These are phyloP conservation scores for Lecanicillium sp. DNA, from an alignment of 2,329 filamentous ascomycete genomes.

Conservation along the genomic window DNA sequence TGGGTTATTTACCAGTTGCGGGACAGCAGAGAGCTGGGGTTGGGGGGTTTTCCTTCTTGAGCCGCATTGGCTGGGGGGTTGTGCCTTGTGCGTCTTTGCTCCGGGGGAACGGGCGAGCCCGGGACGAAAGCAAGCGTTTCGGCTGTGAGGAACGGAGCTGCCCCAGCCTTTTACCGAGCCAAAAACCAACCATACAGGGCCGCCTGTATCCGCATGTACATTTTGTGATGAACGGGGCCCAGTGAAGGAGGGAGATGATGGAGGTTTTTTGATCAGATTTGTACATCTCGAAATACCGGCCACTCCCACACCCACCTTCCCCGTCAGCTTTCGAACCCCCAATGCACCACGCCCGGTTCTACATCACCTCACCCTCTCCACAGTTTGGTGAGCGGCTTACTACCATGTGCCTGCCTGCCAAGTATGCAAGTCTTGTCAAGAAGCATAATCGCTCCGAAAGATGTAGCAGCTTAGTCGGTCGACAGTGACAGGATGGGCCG, in stretches of 20 bases:
- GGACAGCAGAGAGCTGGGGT: not conserved
- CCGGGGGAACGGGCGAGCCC: slow-evolving; percentile 6
- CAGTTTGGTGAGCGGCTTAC: slow-evolving; percentile 14
- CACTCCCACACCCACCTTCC: not conserved
- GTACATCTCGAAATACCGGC: no score
- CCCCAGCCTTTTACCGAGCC: no score
- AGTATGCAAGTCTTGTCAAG: no score
- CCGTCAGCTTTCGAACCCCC: slow-evolving; percentile 10
- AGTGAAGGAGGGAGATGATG: no score
- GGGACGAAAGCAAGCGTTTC: not conserved
- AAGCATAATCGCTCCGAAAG: no score
- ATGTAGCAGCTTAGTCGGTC: not conserved
- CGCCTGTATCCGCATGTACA: no score
- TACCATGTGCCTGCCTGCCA: no score
- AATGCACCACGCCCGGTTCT: slow-evolving; percentile 11
- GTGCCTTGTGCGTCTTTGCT: not conserved
- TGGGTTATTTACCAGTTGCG: no score
- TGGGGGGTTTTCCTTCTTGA: not conserved
- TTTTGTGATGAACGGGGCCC: no score
- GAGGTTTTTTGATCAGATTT: no score
- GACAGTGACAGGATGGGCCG: not conserved
- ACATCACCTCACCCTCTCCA: slow-evolving; percentile 14
- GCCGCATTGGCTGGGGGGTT: slow-evolving; percentile 7
- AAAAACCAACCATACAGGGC: no score
- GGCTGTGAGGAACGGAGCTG: not conserved